A percentile compares a stretch with the other conserved stretches of the same genome.
Evolutionary conservation across 352 stramenopile species (phyloP).

Genomic region (Globisporangium paroecandrum): DNA sequence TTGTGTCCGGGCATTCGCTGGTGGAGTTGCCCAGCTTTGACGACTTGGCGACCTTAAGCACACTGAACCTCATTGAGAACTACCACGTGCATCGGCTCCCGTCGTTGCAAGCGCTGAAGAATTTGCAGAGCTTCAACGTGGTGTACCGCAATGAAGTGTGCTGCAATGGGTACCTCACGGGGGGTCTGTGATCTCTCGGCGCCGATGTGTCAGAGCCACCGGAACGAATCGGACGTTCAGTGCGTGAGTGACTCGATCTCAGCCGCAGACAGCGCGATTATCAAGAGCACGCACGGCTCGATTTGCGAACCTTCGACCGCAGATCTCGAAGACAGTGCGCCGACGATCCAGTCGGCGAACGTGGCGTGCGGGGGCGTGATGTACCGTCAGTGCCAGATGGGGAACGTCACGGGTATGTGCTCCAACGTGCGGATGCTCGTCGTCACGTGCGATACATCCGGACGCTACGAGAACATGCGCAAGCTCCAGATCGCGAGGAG

Average conservation of each 20-base stretch:
- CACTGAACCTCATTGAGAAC: constrained; percentile 17
- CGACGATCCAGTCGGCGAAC: constrained; percentile 27
- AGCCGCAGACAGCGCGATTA: constrained; percentile 6
- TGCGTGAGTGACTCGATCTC: constrained; percentile 11
- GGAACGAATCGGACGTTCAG: not conserved
- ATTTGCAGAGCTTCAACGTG: constrained; percentile 14
- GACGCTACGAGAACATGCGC: constrained; percentile 24
- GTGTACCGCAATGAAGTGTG: constrained; percentile 21
- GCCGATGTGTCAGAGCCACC: constrained; percentile 7
- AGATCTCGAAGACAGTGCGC: constrained; percentile 16
- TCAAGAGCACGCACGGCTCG: not conserved
- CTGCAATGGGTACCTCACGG: constrained; percentile 21
- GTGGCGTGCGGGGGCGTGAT: constrained; percentile 25
- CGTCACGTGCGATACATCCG: constrained; percentile 23
- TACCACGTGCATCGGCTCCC: constrained; percentile 10
- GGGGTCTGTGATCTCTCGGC: constrained; percentile 9
- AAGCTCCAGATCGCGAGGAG: constrained; percentile 23
- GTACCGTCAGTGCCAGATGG: constrained; percentile 29
- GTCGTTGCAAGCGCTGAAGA: constrained; percentile 1
- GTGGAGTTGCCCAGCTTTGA: constrained; percentile 14
- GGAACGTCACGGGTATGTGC: constrained; percentile 30
- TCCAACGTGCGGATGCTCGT: constrained; percentile 37
- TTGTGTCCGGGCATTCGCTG: constrained; percentile 3
- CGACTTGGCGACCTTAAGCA: constrained; percentile 10
- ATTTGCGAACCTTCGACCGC: constrained; percentile 5